phyloP scores from a whole-genome alignment of 768 basidiomycete genomes.

The Suillus spraguei region DNA sequence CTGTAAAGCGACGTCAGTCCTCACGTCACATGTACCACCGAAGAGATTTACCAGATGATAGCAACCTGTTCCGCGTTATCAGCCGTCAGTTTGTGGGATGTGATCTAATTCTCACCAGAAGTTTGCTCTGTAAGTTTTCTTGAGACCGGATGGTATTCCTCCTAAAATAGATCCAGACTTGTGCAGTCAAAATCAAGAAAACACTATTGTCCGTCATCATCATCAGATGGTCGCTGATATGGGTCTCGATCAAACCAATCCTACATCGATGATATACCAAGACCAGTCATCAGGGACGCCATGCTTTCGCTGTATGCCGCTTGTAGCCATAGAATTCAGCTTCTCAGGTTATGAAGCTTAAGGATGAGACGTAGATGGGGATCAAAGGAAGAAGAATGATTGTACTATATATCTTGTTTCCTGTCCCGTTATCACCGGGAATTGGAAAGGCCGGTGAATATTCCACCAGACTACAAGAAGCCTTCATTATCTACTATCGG shows the following conservation, averaged over 20 bases:
- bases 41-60: not conserved
- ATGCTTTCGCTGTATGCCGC: not conserved
- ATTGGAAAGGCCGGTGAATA: not conserved
- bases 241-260: not conserved
- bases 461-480: not conserved
- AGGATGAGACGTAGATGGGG: not conserved
- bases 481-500: not conserved
- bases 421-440: not conserved
- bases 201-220: not conserved
- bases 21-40: not conserved
- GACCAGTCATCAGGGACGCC: conserved; percentile 1
- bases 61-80: not conserved
- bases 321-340: not conserved
- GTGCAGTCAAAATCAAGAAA: conserved; percentile 4
- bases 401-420: not conserved
- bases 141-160: not conserved
- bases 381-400: not conserved
- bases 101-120: not conserved
- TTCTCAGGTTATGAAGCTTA: not conserved
- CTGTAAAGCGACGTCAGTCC: not conserved
- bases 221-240: not conserved
- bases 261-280: conserved; percentile 2
- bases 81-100: not conserved
- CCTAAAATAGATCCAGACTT: conserved; percentile 4
- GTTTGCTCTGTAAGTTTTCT: not conserved